Percentiles rank a stretch among this genome's conserved stretches.
Conservation (phyloP, 805 yeast species). For the Hanseniaspora osmophila region DNA sequence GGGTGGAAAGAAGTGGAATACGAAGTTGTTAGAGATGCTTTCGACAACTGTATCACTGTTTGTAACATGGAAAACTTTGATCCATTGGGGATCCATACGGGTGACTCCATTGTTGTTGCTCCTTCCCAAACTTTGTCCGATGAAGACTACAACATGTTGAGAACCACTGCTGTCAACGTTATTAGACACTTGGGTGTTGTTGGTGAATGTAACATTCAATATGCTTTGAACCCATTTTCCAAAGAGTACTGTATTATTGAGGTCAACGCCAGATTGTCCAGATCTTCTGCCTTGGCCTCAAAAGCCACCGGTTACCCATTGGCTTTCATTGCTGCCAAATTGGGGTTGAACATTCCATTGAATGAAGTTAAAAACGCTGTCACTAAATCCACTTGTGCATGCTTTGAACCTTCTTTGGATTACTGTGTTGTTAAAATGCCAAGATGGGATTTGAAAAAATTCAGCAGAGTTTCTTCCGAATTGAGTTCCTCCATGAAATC, state of each 20-base stretch:
- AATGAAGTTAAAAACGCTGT: constrained; percentile 95
- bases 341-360: constrained; percentile 85
- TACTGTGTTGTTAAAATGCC: constrained; percentile 96
- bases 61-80: constrained; percentile 99
- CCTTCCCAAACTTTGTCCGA: constrained; percentile 96
- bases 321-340: constrained; percentile 96
- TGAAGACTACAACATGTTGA: constrained; percentile 94
- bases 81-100: constrained; percentile 96
- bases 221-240: constrained; percentile 91
- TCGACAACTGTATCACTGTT: constrained; percentile 93
- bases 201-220: constrained; percentile 97
- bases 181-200: constrained; percentile 96
- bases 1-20: constrained; percentile 99
- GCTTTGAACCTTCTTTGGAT: constrained; percentile 93
- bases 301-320: constrained; percentile 98
- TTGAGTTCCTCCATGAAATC: constrained; percentile 96
- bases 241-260: constrained; percentile 92
- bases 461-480: constrained; percentile 86
- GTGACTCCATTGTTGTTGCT: constrained; percentile 97
- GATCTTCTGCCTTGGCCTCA: constrained; percentile 95
- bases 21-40: constrained; percentile 94
- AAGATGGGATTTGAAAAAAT: constrained; percentile 93
- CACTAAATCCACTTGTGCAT: constrained; percentile 89
- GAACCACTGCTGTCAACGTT: constrained; percentile 93
- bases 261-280: constrained; percentile 91